Evolutionary conservation across 352 stramenopile species (phyloP).

Genomic region (Globisporangium apiculatum): DNA sequence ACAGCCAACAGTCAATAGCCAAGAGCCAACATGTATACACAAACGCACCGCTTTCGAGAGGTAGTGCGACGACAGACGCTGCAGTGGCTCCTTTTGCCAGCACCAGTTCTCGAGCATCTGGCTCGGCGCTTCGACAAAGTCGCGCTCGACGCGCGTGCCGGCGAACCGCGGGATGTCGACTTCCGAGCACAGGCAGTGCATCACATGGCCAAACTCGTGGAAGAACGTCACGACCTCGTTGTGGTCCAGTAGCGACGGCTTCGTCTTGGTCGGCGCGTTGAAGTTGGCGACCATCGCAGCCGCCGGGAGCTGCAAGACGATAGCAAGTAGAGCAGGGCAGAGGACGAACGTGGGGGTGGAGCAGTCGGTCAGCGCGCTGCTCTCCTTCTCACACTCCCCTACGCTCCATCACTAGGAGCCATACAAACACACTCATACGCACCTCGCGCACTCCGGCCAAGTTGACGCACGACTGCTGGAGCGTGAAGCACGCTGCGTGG

Average conservation of each 20-base stretch:
- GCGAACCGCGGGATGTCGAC: constrained; percentile 67
- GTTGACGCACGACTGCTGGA: constrained; percentile 74
- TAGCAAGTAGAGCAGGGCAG: constrained; percentile 14
- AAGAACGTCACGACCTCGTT: constrained; percentile 87
- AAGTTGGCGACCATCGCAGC: constrained; percentile 91
- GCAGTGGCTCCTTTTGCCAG: constrained; percentile 81
- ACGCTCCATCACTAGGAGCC: too few species aligned
- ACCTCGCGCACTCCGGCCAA: constrained; percentile 45
- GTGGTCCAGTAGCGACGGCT: constrained; percentile 75
- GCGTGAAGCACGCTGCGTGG: constrained; percentile 85
- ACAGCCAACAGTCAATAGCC: background rate
- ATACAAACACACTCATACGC: background rate
- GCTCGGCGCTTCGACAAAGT: constrained; percentile 89
- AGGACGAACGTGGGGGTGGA: background rate
- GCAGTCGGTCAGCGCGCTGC: too few species aligned
- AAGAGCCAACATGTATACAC: background rate
- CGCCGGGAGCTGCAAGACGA: constrained; percentile 30
- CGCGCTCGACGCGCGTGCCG: constrained; percentile 72
- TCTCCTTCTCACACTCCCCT: too few species aligned
- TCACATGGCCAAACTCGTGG: constrained; percentile 88
- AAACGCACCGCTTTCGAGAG: constrained; percentile 43
- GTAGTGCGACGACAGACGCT: constrained; percentile 85
- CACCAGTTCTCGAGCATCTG: constrained; percentile 92
- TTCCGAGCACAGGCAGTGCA: constrained; percentile 87
- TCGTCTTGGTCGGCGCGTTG: constrained; percentile 66